Conservation (phyloP, 768 basidiomycete species). For the Lactifluus volemus region DNA sequence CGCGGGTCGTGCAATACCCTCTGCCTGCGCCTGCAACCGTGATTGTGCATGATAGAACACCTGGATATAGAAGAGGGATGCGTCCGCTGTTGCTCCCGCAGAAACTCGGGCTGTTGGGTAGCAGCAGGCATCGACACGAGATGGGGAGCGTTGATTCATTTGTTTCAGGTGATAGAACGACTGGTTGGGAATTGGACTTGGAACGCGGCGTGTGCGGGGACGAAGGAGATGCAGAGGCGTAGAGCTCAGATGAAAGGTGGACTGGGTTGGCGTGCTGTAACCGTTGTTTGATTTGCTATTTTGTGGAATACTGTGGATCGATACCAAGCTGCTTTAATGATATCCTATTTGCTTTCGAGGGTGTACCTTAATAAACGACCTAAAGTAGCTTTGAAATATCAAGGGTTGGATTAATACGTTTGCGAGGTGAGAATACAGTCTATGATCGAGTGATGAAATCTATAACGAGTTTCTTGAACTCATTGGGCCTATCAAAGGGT, state of each 20-base stretch:
- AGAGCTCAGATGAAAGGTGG: neutral
- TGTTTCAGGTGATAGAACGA: neutral
- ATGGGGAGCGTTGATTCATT: conserved; percentile 15
- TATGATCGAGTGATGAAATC: conserved; percentile 26
- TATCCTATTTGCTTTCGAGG: neutral
- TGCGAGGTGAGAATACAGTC: conserved; percentile 4
- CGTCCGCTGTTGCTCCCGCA: conserved; percentile 22
- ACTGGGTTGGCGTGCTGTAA: neutral
- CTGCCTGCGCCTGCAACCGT: neutral
- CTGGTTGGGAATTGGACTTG: conserved; percentile 7
- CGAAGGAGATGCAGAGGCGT: neutral
- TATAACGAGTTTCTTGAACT: conserved; percentile 37
- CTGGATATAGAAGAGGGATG: conserved; percentile 11
- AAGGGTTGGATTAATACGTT: neutral
- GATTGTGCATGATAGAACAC: neutral
- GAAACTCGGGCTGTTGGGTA: conserved; percentile 16
- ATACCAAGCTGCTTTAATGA: conserved; percentile 13
- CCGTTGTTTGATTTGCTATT: neutral
- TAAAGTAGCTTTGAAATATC: neutral
- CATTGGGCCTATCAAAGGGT: conserved; percentile 36
- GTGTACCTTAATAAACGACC: too few relatives aligned
- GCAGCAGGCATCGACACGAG: neutral
- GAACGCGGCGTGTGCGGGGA: conserved; percentile 1
- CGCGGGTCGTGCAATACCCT: neutral
- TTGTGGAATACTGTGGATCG: neutral